Percentiles rank a stretch among this genome's conserved stretches.
Conservation (phyloP, 1,139 yeast genomes). For the Candida tunisiensis region DNA sequence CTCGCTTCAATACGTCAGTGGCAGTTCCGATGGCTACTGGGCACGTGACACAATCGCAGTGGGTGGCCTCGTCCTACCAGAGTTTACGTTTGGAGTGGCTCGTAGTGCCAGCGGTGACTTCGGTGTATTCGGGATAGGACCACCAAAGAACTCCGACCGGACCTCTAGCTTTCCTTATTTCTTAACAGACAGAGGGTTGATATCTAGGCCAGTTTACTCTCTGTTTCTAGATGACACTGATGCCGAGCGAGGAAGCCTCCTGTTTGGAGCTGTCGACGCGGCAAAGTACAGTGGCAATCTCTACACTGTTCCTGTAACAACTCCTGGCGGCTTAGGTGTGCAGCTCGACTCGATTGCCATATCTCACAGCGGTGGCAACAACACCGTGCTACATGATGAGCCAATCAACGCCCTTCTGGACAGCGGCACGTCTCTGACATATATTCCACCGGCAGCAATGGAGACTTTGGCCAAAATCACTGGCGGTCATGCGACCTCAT, state of each 20-base stretch:
- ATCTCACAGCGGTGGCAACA: conserved; percentile 2
- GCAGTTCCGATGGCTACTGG: conserved; percentile 28
- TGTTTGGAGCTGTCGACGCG: conserved; percentile 46
- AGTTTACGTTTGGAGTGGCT: conserved; percentile 29
- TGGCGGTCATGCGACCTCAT: conserved; percentile 5
- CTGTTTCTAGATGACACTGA: conserved; percentile 29
- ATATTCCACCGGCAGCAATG: conserved; percentile 26
- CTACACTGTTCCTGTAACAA: conserved; percentile 11
- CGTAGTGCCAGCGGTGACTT: conserved; percentile 20
- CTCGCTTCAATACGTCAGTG: conserved; percentile 12
- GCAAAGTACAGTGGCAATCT: conserved; percentile 34
- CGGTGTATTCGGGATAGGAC: conserved; percentile 12
- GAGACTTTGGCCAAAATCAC: conserved; percentile 12
- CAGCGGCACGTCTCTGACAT: conserved; percentile 48
- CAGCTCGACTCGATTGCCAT: conserved; percentile 5
- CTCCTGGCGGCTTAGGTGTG: conserved; percentile 4
- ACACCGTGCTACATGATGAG: conserved; percentile 7
- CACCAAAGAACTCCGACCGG: conserved; percentile 1
- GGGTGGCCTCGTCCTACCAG: conserved; percentile 23
- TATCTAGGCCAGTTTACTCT: conserved; percentile 32
- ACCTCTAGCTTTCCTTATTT: conserved; percentile 22
- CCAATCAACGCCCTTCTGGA: conserved; percentile 32
- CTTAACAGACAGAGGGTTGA: conserved; percentile 20
- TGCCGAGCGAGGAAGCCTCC: conserved; percentile 27
- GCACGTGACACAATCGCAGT: conserved; percentile 27